Percentiles rank a stretch among this genome's conserved stretches.
Evolutionary conservation across 2,329 filamentous ascomycete genomes (phyloP).

Genomic region (Neoscytalidium dimidiatum): DNA sequence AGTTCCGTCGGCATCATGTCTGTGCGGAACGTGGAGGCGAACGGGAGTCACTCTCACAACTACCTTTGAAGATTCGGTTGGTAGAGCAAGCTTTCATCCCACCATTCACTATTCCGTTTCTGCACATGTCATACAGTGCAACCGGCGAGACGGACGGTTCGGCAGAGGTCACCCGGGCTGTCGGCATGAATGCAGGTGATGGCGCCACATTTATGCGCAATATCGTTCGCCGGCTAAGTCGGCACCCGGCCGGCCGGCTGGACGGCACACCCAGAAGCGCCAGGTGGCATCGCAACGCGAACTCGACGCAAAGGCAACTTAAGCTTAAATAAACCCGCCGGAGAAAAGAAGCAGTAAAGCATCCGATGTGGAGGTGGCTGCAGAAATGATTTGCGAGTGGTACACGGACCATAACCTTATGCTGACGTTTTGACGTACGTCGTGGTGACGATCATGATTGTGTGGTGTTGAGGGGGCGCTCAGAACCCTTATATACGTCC

Average conservation of each 20-base stretch:
- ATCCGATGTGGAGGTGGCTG: neutral
- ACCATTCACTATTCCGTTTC: too few relatives aligned
- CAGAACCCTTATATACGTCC: neutral
- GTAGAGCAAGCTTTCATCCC: too few relatives aligned
- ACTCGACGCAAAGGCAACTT: neutral
- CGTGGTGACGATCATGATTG: neutral
- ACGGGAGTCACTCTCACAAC: too few relatives aligned
- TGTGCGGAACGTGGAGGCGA: neutral
- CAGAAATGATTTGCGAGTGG: neutral
- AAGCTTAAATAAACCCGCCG: neutral
- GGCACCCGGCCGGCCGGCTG: neutral
- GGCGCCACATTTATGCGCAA: neutral
- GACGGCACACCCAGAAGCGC: neutral
- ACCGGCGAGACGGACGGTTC: too few relatives aligned
- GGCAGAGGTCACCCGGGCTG: too few relatives aligned
- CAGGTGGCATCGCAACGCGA: neutral
- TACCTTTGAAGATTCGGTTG: too few relatives aligned
- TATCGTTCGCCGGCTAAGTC: neutral
- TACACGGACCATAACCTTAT: conserved; percentile 16
- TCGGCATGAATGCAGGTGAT: neutral
- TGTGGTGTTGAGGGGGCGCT: neutral
- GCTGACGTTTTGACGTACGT: neutral
- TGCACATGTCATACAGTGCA: too few relatives aligned
- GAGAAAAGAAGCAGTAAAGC: neutral
- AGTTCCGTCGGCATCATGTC: neutral